Evolutionary conservation across 352 stramenopile species (phyloP).

Genomic region (Globisporangium lucens): DNA sequence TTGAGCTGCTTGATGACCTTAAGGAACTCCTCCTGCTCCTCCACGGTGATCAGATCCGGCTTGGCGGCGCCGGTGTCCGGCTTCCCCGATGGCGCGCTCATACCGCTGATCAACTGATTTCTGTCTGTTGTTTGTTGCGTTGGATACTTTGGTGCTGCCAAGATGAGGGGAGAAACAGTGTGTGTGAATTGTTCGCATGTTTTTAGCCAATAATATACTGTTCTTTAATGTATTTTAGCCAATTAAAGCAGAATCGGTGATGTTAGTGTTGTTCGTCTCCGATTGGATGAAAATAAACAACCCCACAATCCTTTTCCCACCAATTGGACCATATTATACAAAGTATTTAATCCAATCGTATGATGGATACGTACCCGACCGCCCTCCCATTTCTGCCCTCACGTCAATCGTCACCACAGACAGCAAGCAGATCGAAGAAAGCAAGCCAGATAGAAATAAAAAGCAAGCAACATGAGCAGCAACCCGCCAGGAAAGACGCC

Average conservation of each 20-base stretch:
- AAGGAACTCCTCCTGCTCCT: constrained; percentile 74
- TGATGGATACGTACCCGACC: not conserved
- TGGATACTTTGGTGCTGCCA: not conserved
- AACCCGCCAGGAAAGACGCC: not conserved
- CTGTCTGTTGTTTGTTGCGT: not conserved
- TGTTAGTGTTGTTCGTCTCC: not conserved
- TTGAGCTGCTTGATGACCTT: constrained; percentile 65
- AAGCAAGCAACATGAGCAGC: not conserved
- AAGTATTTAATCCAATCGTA: constrained; percentile 1
- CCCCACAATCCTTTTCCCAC: not conserved
- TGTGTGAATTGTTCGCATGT: no score
- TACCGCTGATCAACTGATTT: not conserved
- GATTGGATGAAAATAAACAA: not conserved
- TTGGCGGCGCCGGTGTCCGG: constrained; percentile 4
- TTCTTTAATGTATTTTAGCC: not conserved
- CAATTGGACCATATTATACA: not conserved
- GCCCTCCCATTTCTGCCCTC: not conserved
- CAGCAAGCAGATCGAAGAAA: not conserved
- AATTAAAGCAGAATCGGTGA: not conserved
- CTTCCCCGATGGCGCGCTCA: not conserved
- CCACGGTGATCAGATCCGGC: constrained; percentile 38
- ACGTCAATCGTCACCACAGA: not conserved
- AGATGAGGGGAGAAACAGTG: no score
- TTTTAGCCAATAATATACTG: no score
- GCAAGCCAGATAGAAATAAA: no score